These are phyloP conservation scores for Diatrype stigma DNA, from an alignment of 2,329 filamentous ascomycete genomes.

Conservation along the genomic window DNA sequence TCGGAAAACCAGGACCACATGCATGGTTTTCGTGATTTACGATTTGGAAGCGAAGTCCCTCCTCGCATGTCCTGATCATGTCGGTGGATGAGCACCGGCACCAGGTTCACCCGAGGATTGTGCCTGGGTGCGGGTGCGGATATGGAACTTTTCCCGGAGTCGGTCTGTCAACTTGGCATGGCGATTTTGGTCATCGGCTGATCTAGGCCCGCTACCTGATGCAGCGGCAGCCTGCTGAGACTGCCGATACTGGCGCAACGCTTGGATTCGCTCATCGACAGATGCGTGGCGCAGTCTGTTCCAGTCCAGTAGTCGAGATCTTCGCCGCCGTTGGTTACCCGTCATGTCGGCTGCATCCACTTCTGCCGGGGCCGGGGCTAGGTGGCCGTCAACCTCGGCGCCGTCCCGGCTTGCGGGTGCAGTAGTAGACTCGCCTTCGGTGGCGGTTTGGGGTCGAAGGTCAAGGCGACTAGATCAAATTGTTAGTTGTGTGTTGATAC, in stretches of 20 bases:
- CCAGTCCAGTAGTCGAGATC: conserved; percentile 53
- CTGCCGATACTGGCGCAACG: conserved; percentile 46
- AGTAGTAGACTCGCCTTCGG: conserved; percentile 8
- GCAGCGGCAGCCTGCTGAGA: conserved; percentile 29
- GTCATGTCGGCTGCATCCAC: conserved; percentile 31
- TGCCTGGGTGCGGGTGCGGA: conserved; percentile 36
- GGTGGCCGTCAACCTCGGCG: conserved; percentile 2
- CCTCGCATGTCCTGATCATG: no score
- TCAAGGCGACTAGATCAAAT: conserved; percentile 45
- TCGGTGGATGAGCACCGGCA: no score
- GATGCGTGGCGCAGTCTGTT: conserved; percentile 55
- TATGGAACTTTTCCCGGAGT: conserved; percentile 49
- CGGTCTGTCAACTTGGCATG: conserved; percentile 44
- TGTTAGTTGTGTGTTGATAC: conserved; percentile 7
- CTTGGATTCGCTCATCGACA: conserved; percentile 58
- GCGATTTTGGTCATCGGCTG: conserved; percentile 32
- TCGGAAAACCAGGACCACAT: no score
- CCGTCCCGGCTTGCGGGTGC: conserved; percentile 2
- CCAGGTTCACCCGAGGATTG: no score
- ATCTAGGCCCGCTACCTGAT: conserved; percentile 20
- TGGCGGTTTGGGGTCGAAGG: conserved; percentile 38
- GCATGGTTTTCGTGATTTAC: no score
- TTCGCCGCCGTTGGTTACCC: conserved; percentile 36
- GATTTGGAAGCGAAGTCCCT: no score
- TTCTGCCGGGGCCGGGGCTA: conserved; percentile 17